Conservation (phyloP, 2,329 filamentous ascomycete genomes). For the Dothistroma septosporum region DNA sequence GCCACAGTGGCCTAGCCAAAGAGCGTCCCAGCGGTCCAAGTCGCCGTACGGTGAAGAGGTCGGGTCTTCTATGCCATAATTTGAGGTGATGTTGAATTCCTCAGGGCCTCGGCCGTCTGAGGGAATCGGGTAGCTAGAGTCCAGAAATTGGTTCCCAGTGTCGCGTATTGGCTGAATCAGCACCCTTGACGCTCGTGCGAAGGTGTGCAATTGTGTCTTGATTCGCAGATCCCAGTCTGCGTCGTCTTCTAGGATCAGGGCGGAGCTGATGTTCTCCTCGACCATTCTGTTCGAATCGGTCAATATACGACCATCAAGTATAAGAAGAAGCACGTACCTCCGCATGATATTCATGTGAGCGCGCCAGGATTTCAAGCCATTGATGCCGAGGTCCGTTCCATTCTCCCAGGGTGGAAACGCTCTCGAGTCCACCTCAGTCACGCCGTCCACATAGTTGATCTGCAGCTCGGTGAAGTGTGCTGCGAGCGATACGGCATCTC, state of each 20-base stretch:
- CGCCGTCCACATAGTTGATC: constrained; percentile 48
- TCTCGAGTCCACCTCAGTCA: constrained; percentile 34
- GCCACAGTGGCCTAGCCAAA: constrained; percentile 44
- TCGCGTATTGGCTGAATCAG: constrained; percentile 30
- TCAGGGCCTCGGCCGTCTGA: background rate
- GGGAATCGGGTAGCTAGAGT: constrained; percentile 20
- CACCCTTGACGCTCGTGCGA: constrained; percentile 38
- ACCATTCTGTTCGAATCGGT: constrained; percentile 33
- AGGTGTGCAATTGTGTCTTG: constrained; percentile 34
- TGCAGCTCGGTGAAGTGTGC: constrained; percentile 45
- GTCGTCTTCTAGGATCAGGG: constrained; percentile 44
- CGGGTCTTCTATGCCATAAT: constrained; percentile 8
- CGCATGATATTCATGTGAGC: constrained; percentile 28
- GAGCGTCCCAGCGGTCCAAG: constrained; percentile 35
- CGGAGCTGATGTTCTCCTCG: constrained; percentile 36
- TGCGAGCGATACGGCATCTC: constrained; percentile 49
- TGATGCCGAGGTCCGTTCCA: constrained; percentile 26
- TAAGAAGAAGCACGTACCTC: constrained; percentile 10
- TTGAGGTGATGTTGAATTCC: constrained; percentile 11
- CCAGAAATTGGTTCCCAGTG: constrained; percentile 18
- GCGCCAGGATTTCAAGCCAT: constrained; percentile 24
- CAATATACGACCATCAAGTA: background rate
- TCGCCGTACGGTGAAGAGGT: constrained; percentile 24
- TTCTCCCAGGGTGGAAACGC: constrained; percentile 33
- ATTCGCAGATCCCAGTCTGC: constrained; percentile 45